Evolutionary conservation across 2,329 filamentous ascomycete genomes (phyloP), one percentile per base, ranked within the genome.

Genomic region (Epichloe scottii): DNA sequence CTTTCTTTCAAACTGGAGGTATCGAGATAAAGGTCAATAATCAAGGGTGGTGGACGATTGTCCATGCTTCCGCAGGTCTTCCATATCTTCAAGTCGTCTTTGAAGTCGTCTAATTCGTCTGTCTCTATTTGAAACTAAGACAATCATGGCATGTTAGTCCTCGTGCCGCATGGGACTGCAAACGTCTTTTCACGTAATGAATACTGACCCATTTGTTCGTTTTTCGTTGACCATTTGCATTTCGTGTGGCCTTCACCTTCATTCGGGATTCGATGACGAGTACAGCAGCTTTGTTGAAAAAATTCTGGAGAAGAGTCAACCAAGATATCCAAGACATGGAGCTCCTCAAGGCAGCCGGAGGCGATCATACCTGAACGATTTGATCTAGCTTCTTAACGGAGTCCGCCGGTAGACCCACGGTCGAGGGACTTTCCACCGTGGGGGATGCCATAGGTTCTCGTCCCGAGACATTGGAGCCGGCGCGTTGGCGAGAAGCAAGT

Each of bases 21-120:
- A 65, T 95, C 89, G 39, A 97, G 73, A 63, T 87, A 97, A 21
- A 89, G 85, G 68, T 98, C 93, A 62, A 98, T 88, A 57, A 94
- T 79, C 64, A 98, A 74, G 3, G 89, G 84, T 38, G 87, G 85
- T 37, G 93, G 93, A 53, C 79, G 81, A 60, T 85, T 84, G 48
- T 87, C 81, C 56, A 85, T 78, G 53, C 85, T 81, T 64, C 91
- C 86, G 63, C 86, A 87, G 44, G 74, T 78, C 67, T 84, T 91
- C 90, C 90, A 98, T 52, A 81, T 75, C 59, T 78, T 77, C 55
- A 97, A 77, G 57, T 93, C 86, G 57, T 94, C 85, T 60, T 79
- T 76, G 62, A 95, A 89, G 54, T 87, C 82, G 62, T 95, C 88
- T 56, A 91, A 91, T 60, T 98, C 93, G 60, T 95, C 87, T 43